phyloP scores from a whole-genome alignment of 2,329 filamentous ascomycete genomes.

The Xylariaceae sp. region DNA sequence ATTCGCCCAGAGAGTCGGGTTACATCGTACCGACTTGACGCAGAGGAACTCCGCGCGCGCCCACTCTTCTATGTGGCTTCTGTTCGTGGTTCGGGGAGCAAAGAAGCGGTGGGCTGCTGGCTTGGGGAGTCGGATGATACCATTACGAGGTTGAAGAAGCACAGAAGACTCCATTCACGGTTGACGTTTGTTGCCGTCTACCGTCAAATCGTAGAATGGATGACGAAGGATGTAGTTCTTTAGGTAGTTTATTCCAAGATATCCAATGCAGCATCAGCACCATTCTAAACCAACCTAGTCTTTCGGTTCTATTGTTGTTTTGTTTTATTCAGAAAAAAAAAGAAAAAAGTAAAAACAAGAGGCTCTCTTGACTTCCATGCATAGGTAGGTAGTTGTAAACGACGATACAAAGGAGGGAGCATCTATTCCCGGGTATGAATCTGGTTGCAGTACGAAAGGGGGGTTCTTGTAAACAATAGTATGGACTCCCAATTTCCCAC shows the following conservation, averaged over 20 bases:
- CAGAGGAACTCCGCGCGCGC: too few species aligned
- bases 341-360: background rate
- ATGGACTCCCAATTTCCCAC: constrained; percentile 1
- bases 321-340: too few species aligned
- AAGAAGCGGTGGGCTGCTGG: too few species aligned
- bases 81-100: too few species aligned
- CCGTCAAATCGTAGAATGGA: too few species aligned
- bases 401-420: constrained; percentile 4
- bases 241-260: background rate
- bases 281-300: background rate
- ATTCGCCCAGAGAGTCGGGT: too few species aligned
- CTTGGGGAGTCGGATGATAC: too few species aligned
- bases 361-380: background rate
- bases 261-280: background rate
- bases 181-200: background rate
- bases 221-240: background rate
- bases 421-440: background rate
- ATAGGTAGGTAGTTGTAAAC: background rate
- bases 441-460: background rate
- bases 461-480: background rate
- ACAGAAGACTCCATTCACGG: too few species aligned
- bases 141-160: too few species aligned
- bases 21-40: too few species aligned
- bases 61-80: too few species aligned
- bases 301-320: background rate